These are phyloP conservation scores for Aspergillus ellipticus DNA, from an alignment of 495 filamentous ascomycete species.

Conservation along the genomic window DNA sequence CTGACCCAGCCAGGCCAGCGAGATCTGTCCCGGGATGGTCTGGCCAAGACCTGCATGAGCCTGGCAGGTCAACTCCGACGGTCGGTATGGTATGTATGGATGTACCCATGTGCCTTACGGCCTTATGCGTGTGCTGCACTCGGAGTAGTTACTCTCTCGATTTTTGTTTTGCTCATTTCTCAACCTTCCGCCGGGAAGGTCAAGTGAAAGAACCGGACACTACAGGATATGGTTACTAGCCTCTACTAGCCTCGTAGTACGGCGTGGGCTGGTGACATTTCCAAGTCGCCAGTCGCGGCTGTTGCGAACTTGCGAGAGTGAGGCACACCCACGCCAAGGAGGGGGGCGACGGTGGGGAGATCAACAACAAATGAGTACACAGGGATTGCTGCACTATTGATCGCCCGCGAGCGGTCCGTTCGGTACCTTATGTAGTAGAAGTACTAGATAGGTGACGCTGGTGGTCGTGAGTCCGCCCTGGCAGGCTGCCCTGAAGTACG, in stretches of 20 bases:
- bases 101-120: no score
- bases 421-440: constrained; percentile 10
- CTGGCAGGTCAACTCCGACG: neutral
- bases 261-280: neutral
- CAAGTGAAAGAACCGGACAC: no score
- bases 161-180: no score
- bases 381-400: constrained; percentile 12
- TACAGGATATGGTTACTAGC: no score
- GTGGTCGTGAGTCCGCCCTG: no score
- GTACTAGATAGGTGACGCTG: no score
- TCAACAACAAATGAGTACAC: constrained; percentile 2
- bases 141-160: no score
- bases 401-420: constrained; percentile 19
- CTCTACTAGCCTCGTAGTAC: no score
- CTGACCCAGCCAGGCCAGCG: neutral
- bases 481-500: neutral
- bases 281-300: constrained; percentile 20
- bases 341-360: constrained; percentile 1
- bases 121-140: no score
- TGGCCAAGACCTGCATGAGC: neutral
- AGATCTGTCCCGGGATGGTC: neutral
- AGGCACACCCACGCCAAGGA: constrained; percentile 1
- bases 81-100: neutral
- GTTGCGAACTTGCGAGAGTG: constrained; percentile 6
- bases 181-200: no score